Conservation (phyloP, 2,329 filamentous ascomycete species). For the Talaromyces sp. region DNA sequence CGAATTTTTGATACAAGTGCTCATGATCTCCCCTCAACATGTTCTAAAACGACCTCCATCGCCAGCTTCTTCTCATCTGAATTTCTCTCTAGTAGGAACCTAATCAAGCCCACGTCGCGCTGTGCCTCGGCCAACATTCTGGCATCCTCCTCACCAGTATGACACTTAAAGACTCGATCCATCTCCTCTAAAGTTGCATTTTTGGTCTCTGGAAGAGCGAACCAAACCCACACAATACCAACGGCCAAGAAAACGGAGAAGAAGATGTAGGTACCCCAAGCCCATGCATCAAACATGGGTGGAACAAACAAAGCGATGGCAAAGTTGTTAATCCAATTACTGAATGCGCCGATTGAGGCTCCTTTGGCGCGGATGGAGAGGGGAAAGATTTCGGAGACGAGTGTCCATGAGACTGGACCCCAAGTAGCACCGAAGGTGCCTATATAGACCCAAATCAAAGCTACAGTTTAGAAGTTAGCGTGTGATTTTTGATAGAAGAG, state of each 20-base stretch:
- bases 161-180: slow-evolving; percentile 32
- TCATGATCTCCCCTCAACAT: not conserved
- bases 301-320: slow-evolving; percentile 63
- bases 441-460: slow-evolving; percentile 62
- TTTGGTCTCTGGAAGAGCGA: slow-evolving; percentile 55
- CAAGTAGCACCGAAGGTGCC: slow-evolving; percentile 60
- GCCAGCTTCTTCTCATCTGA: not conserved
- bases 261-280: slow-evolving; percentile 56
- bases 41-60: not conserved
- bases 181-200: slow-evolving; percentile 53
- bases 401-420: slow-evolving; percentile 49
- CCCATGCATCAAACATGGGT: slow-evolving; percentile 58
- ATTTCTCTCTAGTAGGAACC: not conserved
- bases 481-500: not conserved
- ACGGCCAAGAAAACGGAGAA: slow-evolving; percentile 53
- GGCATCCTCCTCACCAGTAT: slow-evolving; percentile 19
- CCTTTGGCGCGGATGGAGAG: slow-evolving; percentile 61
- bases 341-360: slow-evolving; percentile 60
- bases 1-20: not conserved
- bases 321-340: slow-evolving; percentile 65
- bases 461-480: slow-evolving; percentile 20
- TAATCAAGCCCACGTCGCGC: slow-evolving; percentile 2
- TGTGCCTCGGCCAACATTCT: slow-evolving; percentile 3
- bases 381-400: slow-evolving; percentile 59
- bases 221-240: slow-evolving; percentile 46